Base-by-base conservation (phyloP, 495 filamentous ascomycete species). In the Recurvomyces mirabilis region DNA sequence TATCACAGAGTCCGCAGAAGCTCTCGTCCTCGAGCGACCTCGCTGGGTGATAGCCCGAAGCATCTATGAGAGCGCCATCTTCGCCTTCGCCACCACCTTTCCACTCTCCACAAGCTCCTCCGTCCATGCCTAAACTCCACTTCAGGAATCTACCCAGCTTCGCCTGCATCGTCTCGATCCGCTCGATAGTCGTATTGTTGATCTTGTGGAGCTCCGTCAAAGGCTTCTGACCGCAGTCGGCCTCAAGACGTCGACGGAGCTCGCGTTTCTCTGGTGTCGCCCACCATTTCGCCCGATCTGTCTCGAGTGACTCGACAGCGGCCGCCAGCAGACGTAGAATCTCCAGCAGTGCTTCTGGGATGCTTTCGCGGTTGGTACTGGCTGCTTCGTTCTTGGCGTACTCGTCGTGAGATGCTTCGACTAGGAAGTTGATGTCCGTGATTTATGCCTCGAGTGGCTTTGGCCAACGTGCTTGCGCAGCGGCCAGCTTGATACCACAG, bases 81-180 rank as follows among this genome's bases (percentile, higher is more conserved):
- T n/a, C n/a, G n/a, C n/a, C n/a, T n/a, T n/a, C n/a, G n/a, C n/a
- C n/a, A n/a, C n/a, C n/a, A n/a, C n/a, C n/a, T n/a, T n/a, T n/a
- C n/a, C n/a, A n/a, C n/a, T n/a, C n/a, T n/a, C n/a, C n/a, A n/a
- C 37, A 41, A 23, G 41, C 24, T 15, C 44, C 37, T 5, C 44
- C 36, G 14, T 32, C 33, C 44, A 47, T 21, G 17, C 47, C 34
- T 1, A 50, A 13, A 20, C 30, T 37, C 47, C 47, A 50, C 32
- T 36, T 35, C 14, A 37, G 29, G 23, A 50, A 50, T 22, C 3
- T 18, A 6, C 47, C 47, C 19, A 50, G 17, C 41, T 33, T 50
- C 9, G 41, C 41, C 6, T 30, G 17, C 40, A 50, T 50, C 28
- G 22, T 31, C 31, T 42, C 47, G 33, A 50, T 43, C 47, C 11